A percentile compares a stretch with the other conserved stretches of the same genome.
Evolutionary conservation across 1,284 basidiomycete species (phyloP).

Genomic region (Ganoderma sinense): DNA sequence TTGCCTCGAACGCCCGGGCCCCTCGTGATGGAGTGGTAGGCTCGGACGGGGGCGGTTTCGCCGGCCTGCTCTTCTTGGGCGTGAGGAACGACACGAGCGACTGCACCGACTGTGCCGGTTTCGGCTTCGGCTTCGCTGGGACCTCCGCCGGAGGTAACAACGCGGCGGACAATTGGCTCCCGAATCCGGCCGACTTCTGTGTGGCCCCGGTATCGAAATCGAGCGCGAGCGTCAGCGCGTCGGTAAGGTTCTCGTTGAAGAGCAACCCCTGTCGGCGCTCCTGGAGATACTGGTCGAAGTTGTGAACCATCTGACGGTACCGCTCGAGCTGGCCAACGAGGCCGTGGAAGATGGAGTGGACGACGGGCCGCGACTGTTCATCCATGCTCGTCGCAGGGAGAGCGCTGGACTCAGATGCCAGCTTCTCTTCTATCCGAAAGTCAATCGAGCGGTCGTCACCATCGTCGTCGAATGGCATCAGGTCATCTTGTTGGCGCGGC

Average conservation of each 20-base stretch:
- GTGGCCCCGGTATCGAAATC: conserved; percentile 51
- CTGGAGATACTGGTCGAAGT: conserved; percentile 86
- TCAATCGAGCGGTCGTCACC: conserved; percentile 84
- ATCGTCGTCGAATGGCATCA: conserved; percentile 49
- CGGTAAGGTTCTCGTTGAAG: conserved; percentile 92
- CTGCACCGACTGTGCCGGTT: conserved; percentile 55
- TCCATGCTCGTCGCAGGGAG: conserved; percentile 74
- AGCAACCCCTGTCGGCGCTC: conserved; percentile 91
- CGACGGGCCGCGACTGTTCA: conserved; percentile 75
- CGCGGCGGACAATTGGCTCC: conserved; percentile 11
- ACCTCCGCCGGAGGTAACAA: conserved; percentile 31
- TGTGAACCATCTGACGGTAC: conserved; percentile 76
- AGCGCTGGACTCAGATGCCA: conserved; percentile 62
- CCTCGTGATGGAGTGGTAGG: conserved; percentile 51
- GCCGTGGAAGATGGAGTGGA: conserved; percentile 82
- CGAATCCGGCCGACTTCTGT: conserved; percentile 25
- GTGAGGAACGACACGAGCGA: conserved; percentile 82
- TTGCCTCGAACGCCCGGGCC: conserved; percentile 62
- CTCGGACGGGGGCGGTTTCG: conserved; percentile 43
- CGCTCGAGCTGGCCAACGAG: conserved; percentile 82
- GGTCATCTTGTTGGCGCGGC: conserved; percentile 28
- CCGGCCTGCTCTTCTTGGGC: conserved; percentile 68
- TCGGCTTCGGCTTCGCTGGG: conserved; percentile 52
- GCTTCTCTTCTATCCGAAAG: conserved; percentile 69
- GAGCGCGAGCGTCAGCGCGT: conserved; percentile 81